Evolutionary conservation across 106 monocot genomes (phyloP), one percentile per base, ranked within the genome.

Genomic region (Platanthera zijinensis): DNA sequence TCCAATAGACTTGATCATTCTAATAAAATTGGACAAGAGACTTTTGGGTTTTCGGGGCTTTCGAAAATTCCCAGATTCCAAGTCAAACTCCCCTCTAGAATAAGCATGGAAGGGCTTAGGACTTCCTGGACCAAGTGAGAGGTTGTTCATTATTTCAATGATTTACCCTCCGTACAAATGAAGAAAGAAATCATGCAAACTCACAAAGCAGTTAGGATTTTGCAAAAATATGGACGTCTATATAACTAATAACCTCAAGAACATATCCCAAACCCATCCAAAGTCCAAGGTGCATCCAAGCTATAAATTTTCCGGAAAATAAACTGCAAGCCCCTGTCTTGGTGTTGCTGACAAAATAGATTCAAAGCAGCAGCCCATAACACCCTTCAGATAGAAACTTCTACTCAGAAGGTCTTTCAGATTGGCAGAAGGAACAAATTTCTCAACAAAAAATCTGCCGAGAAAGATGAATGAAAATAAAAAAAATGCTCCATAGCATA

Each of bases 101-200:
- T 99, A 99, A 71, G 90, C 85, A 80, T 71, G 75, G 59, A 91
- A 97, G 69, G 96, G 76, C 52, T 88, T 89, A 61, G 92, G 84
- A 73, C 87, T 89, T 75, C 83, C 89, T 52, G 77, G 72, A 50
- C 91, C 89, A 83, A 86, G 85, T 80, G 83, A 75, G 51, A 80
- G 89, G 50, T 50, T 89, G 71, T 73, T 94, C 94, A 93, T 97
- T 54, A 78, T 83, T 51, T 30, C 77, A 89, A 85, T 32, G 49
- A 78, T 45, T 18, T 64, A 53, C 22, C 47, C 22, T 73, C 75
- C 69, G 67, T 81, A 67, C 57, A 48, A 30, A 21, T 47, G 46
- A 48, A 48, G 70, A 70, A 51, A 72, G 72, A 72, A 50, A 51
- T 51, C 50, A 51, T 21, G 18, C 70, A 71, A 15, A 48, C 50